Evolutionary conservation across 75 land plant species (phyloP), one percentile per base, ranked within the genome.

Genomic region (Pinus taeda): DNA sequence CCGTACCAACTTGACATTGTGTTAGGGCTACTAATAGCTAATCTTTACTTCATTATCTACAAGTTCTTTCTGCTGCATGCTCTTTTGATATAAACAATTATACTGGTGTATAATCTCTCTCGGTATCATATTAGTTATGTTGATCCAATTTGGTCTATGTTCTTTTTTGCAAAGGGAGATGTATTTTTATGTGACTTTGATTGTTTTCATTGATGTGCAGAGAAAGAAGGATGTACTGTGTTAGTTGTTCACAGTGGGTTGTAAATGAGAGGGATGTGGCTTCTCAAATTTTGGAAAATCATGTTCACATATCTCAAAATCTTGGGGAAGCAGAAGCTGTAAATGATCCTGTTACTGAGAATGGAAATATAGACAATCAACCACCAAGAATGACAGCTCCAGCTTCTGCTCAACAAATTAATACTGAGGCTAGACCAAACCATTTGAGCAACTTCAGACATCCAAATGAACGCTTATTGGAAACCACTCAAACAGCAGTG

Each of bases 221-320:
- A 67, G 73, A 80, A 55, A 70, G 73, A 36, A 79, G 69, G 64
- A 76, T 85, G 76, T 83, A 79, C 60, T 85, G 87, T 53, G 81
- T 83, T 29, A 72, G 82, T 18, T 85, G 87, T 78, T 22, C 57
- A 7, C 85, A 83, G 30, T 85, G 85, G 85, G 76, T 83, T 22
- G 18, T 85, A 76, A 69, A 78, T 3, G 87, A 85, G 70, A 74
- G 49, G 3, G 81, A 83, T 17, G 53, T 64, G 9, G 77, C 86
- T 4, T 12, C 61, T 9, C 73, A 77, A 60, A 55, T 74, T 13
- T 30, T 76, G 29, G 71, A 42, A 69, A 39, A n/a, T 37, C 49
- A 13, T 8, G 53, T 69, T n/a, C 53, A 69, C 3, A 69, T n/a
- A 69, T 69, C 53, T 15, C 71, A 39, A 69, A 36, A 12, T 69